Evolutionary conservation across 1,139 yeast genomes (phyloP).

Genomic region (Scheffersomyces titani): DNA sequence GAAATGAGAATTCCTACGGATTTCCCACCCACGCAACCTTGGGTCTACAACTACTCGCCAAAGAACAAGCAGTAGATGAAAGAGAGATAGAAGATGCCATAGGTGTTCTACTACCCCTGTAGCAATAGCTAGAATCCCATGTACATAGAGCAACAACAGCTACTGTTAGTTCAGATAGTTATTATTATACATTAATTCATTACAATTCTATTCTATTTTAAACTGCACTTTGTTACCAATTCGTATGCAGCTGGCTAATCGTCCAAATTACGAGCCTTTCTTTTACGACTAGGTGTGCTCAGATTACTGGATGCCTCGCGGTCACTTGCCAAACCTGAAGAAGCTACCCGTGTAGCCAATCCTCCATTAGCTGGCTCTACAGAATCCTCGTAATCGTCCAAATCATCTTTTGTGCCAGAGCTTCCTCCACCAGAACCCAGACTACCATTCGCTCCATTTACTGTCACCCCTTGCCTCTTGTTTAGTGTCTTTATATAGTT

Average conservation of each 20-base stretch:
- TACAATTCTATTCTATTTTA: neutral
- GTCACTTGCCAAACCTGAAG: neutral
- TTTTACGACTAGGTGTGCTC: constrained; percentile 37
- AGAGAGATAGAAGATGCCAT: no score
- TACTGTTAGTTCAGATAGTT: constrained; percentile 5
- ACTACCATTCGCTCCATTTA: constrained; percentile 1
- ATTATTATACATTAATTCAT: constrained; percentile 2
- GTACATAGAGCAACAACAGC: neutral
- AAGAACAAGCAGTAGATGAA: constrained; percentile 2
- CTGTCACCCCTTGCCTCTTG: constrained; percentile 29
- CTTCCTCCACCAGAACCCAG: constrained; percentile 1
- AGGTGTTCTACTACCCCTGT: neutral
- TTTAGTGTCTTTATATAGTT: constrained; percentile 65
- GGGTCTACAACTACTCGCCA: constrained; percentile 65
- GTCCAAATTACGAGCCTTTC: constrained; percentile 34
- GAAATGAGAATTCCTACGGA: constrained; percentile 90
- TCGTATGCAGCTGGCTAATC: constrained; percentile 16
- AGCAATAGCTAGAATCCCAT: neutral
- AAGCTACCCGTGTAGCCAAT: constrained; percentile 4
- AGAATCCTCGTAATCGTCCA: constrained; percentile 49
- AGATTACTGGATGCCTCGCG: constrained; percentile 7
- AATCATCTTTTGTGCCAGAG: constrained; percentile 30
- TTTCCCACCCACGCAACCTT: constrained; percentile 80
- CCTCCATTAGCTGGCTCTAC: constrained; percentile 29
- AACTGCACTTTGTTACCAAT: neutral